Base-by-base conservation (phyloP, 2,329 filamentous ascomycete genomes). In the Diplodia scrobiculata region DNA sequence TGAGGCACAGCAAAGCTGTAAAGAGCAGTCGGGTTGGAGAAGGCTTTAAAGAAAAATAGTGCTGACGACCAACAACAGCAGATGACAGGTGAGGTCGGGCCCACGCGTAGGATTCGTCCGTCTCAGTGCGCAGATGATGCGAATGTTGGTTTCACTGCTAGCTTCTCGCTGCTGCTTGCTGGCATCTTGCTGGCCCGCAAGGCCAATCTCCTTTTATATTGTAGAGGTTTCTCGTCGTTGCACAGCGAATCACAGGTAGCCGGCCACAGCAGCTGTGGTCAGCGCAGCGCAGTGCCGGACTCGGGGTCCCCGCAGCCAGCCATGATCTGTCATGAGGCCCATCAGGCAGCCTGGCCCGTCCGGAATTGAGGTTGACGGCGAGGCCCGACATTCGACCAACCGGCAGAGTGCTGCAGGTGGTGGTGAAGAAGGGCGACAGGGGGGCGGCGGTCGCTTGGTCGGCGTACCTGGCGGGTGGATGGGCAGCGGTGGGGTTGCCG, bases 371-470 rank as follows among this genome's bases (percentile, higher is more conserved):
- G 17, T 34, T 34, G 41, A 36, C 27, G 14, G 58, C 27, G 29
- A 36, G 58, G 45, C 5, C 58, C 58, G 58, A 62, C 58, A 62
- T 48, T 36, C 27, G 45, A 62, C 58, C 58, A 62, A 62, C 58
- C 58, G 45, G 41, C 41, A 25, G 41, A 29, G 19, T 14, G 36
- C 19, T 5, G 7, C 29, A 32, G 6, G 19, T 10, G 34, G n/a
- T 34, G 29, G n/a, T 54, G 27, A 54, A 6, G 29, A 11, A 6
- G 47, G 41, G 25, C 10, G 38, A 41, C 38, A n/a, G 14, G 25
- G 14, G 25, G 27, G 41, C 34, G 38, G 41, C 17, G 41, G 27
- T 5, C 36, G 54, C 36, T 17, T 14, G 5, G 25, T 48, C 38
- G 55, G 55, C 55, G 14, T 19, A 19, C n/a, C 38, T 21, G 38